These are phyloP conservation scores for Phytophthora pini DNA, from an alignment of 352 stramenopile genomes.

Conservation along the genomic window DNA sequence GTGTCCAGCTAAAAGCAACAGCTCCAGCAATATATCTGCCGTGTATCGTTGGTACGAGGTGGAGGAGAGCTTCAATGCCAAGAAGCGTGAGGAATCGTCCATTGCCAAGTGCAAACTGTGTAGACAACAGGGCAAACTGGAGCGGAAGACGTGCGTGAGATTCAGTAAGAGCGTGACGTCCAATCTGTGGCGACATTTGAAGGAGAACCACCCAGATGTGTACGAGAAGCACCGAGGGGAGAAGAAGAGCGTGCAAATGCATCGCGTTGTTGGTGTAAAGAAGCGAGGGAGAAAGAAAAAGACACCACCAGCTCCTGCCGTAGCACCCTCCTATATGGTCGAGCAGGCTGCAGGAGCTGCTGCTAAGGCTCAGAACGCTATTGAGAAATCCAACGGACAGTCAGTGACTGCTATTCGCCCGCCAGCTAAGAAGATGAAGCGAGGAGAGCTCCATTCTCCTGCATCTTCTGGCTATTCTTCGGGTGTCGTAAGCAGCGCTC, in stretches of 20 bases:
- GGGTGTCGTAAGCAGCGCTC: not conserved
- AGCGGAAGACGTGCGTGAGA: conserved; percentile 72
- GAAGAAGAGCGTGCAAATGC: conserved; percentile 84
- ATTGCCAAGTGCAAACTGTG: conserved; percentile 76
- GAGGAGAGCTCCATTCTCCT: conserved; percentile 28
- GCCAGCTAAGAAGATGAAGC: conserved; percentile 47
- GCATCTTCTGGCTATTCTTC: conserved; percentile 53
- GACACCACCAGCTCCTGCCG: not conserved
- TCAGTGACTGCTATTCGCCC: conserved; percentile 7
- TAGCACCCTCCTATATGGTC: not conserved
- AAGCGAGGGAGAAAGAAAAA: conserved; percentile 77
- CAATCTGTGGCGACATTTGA: conserved; percentile 83
- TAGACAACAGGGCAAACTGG: conserved; percentile 57
- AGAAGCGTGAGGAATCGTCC: conserved; percentile 77
- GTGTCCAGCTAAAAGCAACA: not conserved
- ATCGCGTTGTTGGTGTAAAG: conserved; percentile 55
- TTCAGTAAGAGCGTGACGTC: conserved; percentile 89
- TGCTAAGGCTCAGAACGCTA: conserved; percentile 33
- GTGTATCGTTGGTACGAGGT: conserved; percentile 87
- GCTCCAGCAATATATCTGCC: conserved; percentile 50
- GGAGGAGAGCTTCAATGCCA: conserved; percentile 60
- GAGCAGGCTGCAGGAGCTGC: not conserved
- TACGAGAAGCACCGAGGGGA: conserved; percentile 76
- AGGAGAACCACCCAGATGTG: conserved; percentile 80
- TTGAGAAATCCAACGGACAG: conserved; percentile 18